A percentile compares a stretch with the other conserved stretches of the same genome.
These are phyloP conservation scores for Globisporangium parvum DNA, from an alignment of 352 stramenopile genomes.

Conservation along the genomic window DNA sequence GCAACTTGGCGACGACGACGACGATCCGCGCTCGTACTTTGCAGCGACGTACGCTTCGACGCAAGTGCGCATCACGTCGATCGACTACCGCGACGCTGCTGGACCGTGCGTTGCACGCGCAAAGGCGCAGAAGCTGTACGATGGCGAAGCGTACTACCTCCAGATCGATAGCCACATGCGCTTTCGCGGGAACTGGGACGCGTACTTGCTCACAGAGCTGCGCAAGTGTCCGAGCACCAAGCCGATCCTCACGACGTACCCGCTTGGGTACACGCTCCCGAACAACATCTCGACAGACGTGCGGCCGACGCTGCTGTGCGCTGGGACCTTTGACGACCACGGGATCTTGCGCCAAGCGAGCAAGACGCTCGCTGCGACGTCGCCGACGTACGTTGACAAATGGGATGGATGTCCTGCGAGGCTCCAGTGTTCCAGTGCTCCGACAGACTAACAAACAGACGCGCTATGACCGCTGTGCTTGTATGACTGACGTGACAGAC, in stretches of 20 bases:
- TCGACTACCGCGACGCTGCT: slow-evolving; percentile 76
- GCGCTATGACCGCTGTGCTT: background rate
- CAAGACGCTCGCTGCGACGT: slow-evolving; percentile 37
- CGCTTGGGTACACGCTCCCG: slow-evolving; percentile 84
- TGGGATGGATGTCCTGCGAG: background rate
- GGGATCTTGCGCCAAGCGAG: slow-evolving; percentile 54
- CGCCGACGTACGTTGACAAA: slow-evolving; percentile 18
- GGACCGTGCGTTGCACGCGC: slow-evolving; percentile 88
- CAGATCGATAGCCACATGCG: slow-evolving; percentile 96
- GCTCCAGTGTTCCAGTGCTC: background rate
- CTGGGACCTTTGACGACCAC: slow-evolving; percentile 43
- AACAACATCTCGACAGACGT: slow-evolving; percentile 49
- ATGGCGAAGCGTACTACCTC: slow-evolving; percentile 86
- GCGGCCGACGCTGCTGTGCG: slow-evolving; percentile 57
- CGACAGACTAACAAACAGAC: background rate
- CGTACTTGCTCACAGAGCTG: slow-evolving; percentile 82
- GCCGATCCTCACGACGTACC: slow-evolving; percentile 92
- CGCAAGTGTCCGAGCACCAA: slow-evolving; percentile 27
- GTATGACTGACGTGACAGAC: slow-evolving; percentile 17
- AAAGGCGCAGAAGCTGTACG: slow-evolving; percentile 72
- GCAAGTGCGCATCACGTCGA: slow-evolving; percentile 37
- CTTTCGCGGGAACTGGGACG: slow-evolving; percentile 82
- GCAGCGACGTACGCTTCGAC: slow-evolving; percentile 21
- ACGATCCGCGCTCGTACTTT: slow-evolving; percentile 36
- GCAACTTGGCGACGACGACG: slow-evolving; percentile 53